A percentile compares a stretch with the other conserved stretches of the same genome.
phyloP scores from a whole-genome alignment of 495 filamentous ascomycete genomes.

The Letharia columbiana region DNA sequence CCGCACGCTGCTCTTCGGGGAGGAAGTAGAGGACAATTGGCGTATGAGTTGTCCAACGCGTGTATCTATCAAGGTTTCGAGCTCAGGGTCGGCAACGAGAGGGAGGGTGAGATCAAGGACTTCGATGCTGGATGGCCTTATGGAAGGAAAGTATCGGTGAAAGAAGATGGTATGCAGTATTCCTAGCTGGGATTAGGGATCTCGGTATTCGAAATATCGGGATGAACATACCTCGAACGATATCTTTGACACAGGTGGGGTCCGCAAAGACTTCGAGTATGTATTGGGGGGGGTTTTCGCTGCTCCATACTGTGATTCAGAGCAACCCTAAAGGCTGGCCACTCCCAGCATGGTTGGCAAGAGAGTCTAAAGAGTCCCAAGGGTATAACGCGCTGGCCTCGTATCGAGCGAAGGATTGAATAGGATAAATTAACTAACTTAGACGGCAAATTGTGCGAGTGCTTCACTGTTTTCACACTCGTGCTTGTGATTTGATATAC shows the following conservation, averaged over 20 bases:
- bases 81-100: slow-evolving; percentile 76
- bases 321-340: background rate
- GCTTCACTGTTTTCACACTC: background rate
- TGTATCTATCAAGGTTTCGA: slow-evolving; percentile 88
- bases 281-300: slow-evolving; percentile 68
- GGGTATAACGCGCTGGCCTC: background rate
- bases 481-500: background rate
- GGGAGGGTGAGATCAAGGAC: slow-evolving; percentile 88
- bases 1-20: slow-evolving; percentile 50
- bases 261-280: slow-evolving; percentile 79
- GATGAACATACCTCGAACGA: slow-evolving; percentile 68
- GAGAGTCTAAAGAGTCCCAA: background rate
- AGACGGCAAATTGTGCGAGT: background rate
- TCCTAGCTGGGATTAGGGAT: slow-evolving; percentile 42
- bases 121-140: slow-evolving; percentile 77
- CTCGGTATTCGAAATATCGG: slow-evolving; percentile 10
- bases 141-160: slow-evolving; percentile 87
- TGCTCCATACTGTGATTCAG: slow-evolving; percentile 39
- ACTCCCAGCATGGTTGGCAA: background rate
- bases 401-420: background rate
- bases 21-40: slow-evolving; percentile 41
- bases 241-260: slow-evolving; percentile 72
- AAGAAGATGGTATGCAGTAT: slow-evolving; percentile 98
- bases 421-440: too few relatives aligned
- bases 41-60: slow-evolving; percentile 68